Percentiles rank a stretch among this genome's conserved stretches.
Conservation (phyloP, 2,329 filamentous ascomycete genomes). For the Nannizziopsis barbatae region DNA sequence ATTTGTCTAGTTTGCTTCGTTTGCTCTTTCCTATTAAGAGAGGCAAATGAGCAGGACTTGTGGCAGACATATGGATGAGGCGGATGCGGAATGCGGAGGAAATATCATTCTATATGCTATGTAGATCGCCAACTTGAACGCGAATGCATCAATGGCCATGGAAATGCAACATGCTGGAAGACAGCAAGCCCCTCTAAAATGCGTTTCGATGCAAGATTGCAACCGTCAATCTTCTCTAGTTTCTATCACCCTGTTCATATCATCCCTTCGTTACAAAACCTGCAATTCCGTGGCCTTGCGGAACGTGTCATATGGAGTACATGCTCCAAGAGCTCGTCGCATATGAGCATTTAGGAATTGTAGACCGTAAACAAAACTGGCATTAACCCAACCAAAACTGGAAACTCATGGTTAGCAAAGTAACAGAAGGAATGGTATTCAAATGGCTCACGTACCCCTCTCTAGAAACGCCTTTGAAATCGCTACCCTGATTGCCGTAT, state of each 20-base stretch:
- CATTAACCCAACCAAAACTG: constrained; percentile 98
- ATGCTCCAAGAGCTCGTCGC: constrained; percentile 73
- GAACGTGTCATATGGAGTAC: constrained; percentile 79
- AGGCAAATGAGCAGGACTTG: too few species aligned
- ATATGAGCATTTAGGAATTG: constrained; percentile 82
- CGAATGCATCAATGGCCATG: too few species aligned
- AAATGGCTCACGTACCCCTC: constrained; percentile 60
- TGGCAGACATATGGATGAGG: too few species aligned
- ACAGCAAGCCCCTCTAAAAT: too few species aligned
- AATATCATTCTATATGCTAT: too few species aligned
- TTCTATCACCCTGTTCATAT: background rate
- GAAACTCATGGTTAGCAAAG: background rate
- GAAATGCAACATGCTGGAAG: too few species aligned
- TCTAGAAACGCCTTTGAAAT: constrained; percentile 90
- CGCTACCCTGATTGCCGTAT: constrained; percentile 90
- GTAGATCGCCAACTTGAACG: too few species aligned
- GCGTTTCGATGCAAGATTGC: background rate
- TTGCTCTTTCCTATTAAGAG: too few species aligned
- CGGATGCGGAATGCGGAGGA: too few species aligned
- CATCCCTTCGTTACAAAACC: background rate
- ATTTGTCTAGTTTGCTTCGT: too few species aligned
- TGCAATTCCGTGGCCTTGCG: constrained; percentile 46
- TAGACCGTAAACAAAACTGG: constrained; percentile 88
- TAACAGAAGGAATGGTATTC: background rate
- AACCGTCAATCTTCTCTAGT: background rate